Conservation (phyloP, 2,329 filamentous ascomycete genomes). For the Botryotinia narcissicola region DNA sequence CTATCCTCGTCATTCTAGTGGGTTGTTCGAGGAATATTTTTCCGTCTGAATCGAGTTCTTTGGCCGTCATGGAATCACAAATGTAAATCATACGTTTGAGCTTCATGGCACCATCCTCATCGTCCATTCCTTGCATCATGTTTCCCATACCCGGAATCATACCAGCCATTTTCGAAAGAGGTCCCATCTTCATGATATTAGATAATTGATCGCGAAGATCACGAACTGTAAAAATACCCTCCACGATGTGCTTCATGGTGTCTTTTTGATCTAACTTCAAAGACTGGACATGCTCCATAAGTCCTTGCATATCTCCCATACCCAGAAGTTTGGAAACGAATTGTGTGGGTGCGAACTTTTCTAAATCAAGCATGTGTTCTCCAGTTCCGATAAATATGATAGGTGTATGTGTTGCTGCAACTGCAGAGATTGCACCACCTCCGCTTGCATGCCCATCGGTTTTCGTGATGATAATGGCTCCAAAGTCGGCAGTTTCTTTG, state of each 20-base stretch:
- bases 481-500: slow-evolving; percentile 95
- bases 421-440: slow-evolving; percentile 95
- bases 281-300: slow-evolving; percentile 95
- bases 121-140: slow-evolving; percentile 94
- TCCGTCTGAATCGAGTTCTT: slow-evolving; percentile 92
- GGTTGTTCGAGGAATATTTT: slow-evolving; percentile 93
- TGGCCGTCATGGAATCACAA: slow-evolving; percentile 95
- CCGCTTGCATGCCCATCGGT: slow-evolving; percentile 94
- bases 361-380: slow-evolving; percentile 93
- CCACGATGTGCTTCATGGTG: slow-evolving; percentile 97
- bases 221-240: slow-evolving; percentile 92
- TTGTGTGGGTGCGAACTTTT: slow-evolving; percentile 86
- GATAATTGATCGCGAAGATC: slow-evolving; percentile 92
- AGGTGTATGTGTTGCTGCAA: slow-evolving; percentile 92
- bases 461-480: slow-evolving; percentile 98
- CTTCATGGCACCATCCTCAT: slow-evolving; percentile 91
- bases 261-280: slow-evolving; percentile 97
- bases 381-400: slow-evolving; percentile 98
- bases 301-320: slow-evolving; percentile 93
- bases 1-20: slow-evolving; percentile 87
- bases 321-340: slow-evolving; percentile 93
- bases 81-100: slow-evolving; percentile 99
- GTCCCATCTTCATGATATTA: slow-evolving; percentile 99
- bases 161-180: slow-evolving; percentile 92
- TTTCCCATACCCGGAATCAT: slow-evolving; percentile 96